These are phyloP conservation scores for Turritis glabra DNA, from an alignment of 345 rosid genomes.

Conservation along the genomic window DNA sequence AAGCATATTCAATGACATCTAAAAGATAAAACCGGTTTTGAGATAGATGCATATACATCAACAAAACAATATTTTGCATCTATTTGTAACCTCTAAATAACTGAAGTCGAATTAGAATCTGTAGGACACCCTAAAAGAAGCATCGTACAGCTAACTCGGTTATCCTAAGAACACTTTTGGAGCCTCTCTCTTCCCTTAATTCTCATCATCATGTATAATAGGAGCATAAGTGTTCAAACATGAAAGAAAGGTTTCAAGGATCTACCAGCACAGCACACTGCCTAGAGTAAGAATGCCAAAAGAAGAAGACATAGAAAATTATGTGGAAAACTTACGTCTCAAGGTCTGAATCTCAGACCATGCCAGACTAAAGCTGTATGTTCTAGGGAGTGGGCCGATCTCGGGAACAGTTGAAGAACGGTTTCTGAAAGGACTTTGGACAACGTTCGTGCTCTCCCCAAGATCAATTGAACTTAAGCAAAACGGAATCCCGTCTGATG, in stretches of 20 bases:
- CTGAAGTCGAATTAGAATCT: neutral
- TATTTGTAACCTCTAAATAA: neutral
- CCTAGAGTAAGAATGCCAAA: slow-evolving; percentile 3
- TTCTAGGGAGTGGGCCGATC: slow-evolving; percentile 38
- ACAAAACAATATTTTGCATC: neutral
- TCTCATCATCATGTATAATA: neutral
- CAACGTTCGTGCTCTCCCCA: slow-evolving; percentile 45
- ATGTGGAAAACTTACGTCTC: slow-evolving; percentile 53
- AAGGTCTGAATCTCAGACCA: slow-evolving; percentile 69
- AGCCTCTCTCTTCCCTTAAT: neutral
- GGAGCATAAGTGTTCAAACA: neutral
- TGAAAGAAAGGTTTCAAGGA: neutral
- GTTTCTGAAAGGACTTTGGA: slow-evolving; percentile 47
- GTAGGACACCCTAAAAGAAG: neutral
- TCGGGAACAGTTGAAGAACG: slow-evolving; percentile 48
- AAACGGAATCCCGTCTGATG: slow-evolving; percentile 69
- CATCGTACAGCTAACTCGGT: neutral
- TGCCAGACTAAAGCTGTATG: slow-evolving; percentile 64
- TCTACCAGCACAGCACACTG: slow-evolving; percentile 7
- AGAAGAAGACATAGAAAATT: neutral
- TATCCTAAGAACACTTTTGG: neutral
- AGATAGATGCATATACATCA: neutral
- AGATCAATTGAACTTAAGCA: slow-evolving; percentile 71
- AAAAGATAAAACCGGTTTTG: neutral
- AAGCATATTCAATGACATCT: neutral